Percentiles rank a stretch among this genome's conserved stretches.
These are phyloP conservation scores for Pseudozyma tsukubaensis DNA, from an alignment of 1,284 basidiomycete genomes.

Conservation along the genomic window DNA sequence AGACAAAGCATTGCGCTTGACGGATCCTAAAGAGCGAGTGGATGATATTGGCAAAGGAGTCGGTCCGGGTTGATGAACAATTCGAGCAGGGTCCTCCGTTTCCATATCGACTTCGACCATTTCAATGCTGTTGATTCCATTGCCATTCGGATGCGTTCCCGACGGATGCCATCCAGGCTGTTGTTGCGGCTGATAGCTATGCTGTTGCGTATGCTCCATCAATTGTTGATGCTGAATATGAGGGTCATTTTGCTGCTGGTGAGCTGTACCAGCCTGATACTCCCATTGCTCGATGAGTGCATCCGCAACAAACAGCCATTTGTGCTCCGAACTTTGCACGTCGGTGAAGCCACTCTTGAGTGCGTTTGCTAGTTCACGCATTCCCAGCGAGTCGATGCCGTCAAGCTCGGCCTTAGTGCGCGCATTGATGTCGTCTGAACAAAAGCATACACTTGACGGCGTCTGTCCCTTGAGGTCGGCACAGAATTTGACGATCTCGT, in stretches of 20 bases:
- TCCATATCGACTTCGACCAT: conserved; percentile 35
- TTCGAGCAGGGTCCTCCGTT: conserved; percentile 7
- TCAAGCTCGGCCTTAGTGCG: conserved; percentile 49
- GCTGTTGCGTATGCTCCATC: conserved; percentile 3
- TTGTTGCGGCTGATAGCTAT: background rate
- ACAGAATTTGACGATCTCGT: conserved; percentile 45
- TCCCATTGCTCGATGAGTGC: conserved; percentile 49
- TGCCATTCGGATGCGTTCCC: background rate
- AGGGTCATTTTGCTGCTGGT: background rate
- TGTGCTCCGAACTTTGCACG: conserved; percentile 27
- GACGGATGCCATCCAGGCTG: background rate
- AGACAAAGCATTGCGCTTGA: background rate
- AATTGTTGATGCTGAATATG: no score
- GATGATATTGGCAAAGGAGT: background rate
- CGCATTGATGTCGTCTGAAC: conserved; percentile 49
- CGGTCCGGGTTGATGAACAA: background rate
- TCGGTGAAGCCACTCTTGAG: conserved; percentile 13
- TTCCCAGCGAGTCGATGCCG: conserved; percentile 35
- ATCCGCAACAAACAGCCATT: conserved; percentile 29
- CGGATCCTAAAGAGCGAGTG: background rate
- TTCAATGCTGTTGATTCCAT: background rate
- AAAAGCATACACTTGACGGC: conserved; percentile 27
- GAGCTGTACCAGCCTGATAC: conserved; percentile 25
- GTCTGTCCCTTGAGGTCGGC: conserved; percentile 31
- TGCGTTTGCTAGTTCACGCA: conserved; percentile 35